These are phyloP conservation scores for Stentor roeselii DNA, from an alignment of 73 alveolate genomes.

Conservation along the genomic window DNA sequence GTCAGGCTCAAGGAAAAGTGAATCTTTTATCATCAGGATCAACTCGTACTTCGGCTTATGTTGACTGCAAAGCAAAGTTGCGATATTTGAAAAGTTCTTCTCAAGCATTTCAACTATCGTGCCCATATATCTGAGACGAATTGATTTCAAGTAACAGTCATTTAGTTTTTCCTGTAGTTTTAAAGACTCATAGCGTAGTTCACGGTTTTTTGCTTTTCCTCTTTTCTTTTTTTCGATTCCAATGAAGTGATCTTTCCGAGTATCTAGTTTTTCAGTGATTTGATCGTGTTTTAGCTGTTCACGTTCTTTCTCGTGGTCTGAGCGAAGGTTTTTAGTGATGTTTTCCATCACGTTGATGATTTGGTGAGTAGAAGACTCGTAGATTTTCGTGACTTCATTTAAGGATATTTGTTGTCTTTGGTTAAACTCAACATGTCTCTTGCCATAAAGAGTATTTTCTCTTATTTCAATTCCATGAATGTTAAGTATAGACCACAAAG, in stretches of 20 bases:
- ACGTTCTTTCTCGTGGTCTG: neutral
- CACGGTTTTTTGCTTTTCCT: neutral
- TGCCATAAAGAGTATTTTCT: slow-evolving; percentile 14
- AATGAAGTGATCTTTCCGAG: neutral
- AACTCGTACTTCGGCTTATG: slow-evolving; percentile 15
- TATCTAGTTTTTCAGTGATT: slow-evolving; percentile 14
- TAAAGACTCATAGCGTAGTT: neutral
- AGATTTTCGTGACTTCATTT: neutral
- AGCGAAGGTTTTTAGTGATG: neutral
- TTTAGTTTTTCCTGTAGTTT: slow-evolving; percentile 4
- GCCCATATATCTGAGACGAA: neutral
- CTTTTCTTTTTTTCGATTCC: neutral
- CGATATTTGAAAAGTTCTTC: neutral
- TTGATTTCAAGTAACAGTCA: neutral
- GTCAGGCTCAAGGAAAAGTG: neutral
- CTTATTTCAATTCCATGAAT: slow-evolving; percentile 8
- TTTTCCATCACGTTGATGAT: neutral
- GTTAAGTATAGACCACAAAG: neutral
- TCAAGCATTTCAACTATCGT: neutral
- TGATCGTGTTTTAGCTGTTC: slow-evolving; percentile 9
- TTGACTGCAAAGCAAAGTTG: neutral
- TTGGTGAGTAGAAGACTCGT: neutral
- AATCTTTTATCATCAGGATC: neutral
- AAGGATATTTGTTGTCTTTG: neutral
- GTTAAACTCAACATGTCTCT: slow-evolving; percentile 2